These are phyloP conservation scores for Leccinum proliferum DNA, from an alignment of 1,284 basidiomycete species.

Conservation along the genomic window DNA sequence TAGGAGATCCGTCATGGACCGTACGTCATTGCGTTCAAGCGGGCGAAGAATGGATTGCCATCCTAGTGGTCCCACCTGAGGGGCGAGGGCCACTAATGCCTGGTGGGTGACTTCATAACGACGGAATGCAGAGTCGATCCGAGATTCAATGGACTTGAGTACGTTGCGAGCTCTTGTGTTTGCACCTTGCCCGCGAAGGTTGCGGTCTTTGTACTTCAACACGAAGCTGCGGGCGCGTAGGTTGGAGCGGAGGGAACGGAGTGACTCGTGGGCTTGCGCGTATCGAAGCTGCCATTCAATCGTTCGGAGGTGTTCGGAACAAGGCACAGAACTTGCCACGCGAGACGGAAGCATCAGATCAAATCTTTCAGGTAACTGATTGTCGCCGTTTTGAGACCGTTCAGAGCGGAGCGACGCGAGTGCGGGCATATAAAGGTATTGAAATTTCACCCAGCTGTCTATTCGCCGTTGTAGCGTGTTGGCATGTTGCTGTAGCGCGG, in stretches of 20 bases:
- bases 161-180: neutral
- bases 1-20: neutral
- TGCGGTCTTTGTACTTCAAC: constrained; percentile 5
- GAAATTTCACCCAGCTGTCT: neutral
- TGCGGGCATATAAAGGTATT: neutral
- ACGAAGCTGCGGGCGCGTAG: neutral
- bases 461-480: neutral
- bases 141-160: neutral
- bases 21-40: neutral
- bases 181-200: constrained; percentile 1
- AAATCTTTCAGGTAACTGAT: neutral
- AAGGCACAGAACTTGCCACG: neutral
- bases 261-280: neutral
- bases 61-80: neutral
- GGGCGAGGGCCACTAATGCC: neutral
- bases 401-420: neutral
- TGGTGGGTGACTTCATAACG: neutral
- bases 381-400: neutral
- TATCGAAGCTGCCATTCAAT: constrained; percentile 1
- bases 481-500: neutral
- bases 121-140: neutral
- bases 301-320: neutral
- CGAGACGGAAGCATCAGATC: neutral
- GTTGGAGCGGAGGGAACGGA: neutral
- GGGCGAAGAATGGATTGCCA: neutral